phyloP scores from a whole-genome alignment of 768 basidiomycete species.

The Agrocybe pediades region DNA sequence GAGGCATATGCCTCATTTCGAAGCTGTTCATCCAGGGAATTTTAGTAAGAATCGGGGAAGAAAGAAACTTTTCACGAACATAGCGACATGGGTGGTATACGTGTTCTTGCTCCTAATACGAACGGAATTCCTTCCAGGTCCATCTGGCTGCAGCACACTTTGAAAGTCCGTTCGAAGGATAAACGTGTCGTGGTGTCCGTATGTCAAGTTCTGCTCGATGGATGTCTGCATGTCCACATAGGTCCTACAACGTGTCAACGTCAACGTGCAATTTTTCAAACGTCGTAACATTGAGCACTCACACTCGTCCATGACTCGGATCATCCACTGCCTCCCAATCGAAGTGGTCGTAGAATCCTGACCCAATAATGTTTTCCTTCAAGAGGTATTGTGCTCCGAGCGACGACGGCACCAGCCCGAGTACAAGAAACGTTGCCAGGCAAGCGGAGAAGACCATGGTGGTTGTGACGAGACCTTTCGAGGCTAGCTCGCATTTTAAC shows the following conservation, averaged over 20 bases:
- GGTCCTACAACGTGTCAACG: conserved; percentile 32
- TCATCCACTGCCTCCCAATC: conserved; percentile 50
- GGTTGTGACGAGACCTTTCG: neutral
- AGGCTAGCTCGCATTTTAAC: no score
- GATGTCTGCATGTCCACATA: conserved; percentile 44
- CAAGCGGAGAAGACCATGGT: neutral
- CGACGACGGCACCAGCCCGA: neutral
- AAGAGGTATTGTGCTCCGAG: neutral
- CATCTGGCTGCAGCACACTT: conserved; percentile 44
- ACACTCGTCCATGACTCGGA: conserved; percentile 69
- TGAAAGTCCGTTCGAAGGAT: conserved; percentile 54
- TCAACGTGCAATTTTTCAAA: no score
- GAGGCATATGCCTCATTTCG: conserved; percentile 39
- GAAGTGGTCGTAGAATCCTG: conserved; percentile 50
- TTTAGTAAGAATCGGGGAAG: neutral
- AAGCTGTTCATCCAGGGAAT: conserved; percentile 21
- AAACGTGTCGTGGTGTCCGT: conserved; percentile 46
- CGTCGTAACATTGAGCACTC: conserved; percentile 16
- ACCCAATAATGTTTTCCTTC: conserved; percentile 42
- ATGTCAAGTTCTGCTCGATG: conserved; percentile 52
- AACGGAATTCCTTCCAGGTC: conserved; percentile 57
- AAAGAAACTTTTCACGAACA: conserved; percentile 34
- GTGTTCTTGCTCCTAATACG: conserved; percentile 51
- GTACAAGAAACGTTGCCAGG: neutral
- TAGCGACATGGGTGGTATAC: conserved; percentile 53